These are phyloP conservation scores for Sphenostylis stenocarpa DNA, from an alignment of 306 rosid genomes.

Conservation along the genomic window DNA sequence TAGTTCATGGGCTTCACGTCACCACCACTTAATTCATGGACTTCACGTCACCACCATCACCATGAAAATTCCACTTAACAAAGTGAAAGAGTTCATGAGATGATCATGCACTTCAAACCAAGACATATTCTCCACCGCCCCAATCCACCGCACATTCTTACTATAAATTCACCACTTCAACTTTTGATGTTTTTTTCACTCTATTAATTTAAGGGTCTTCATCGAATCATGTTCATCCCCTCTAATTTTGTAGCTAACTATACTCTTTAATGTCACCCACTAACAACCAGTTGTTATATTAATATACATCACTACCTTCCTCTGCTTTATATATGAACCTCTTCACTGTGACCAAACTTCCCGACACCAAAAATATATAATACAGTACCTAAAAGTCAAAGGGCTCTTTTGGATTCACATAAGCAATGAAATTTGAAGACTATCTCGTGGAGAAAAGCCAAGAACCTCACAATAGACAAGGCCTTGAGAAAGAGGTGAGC, in stretches of 20 bases:
- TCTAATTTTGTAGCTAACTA: constrained; percentile 37
- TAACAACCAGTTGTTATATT: constrained; percentile 23
- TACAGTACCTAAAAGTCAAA: constrained; percentile 8
- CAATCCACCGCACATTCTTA: constrained; percentile 53
- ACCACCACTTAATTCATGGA: constrained; percentile 41
- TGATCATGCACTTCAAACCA: constrained; percentile 37
- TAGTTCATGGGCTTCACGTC: constrained; percentile 24
- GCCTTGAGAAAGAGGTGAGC: constrained; percentile 69
- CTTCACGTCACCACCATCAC: constrained; percentile 55
- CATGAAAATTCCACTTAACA: constrained; percentile 10
- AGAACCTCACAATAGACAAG: constrained; percentile 50
- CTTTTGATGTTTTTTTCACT: not conserved
- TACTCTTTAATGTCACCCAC: constrained; percentile 42
- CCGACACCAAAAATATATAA: not conserved
- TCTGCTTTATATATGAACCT: constrained; percentile 13
- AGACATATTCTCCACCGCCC: constrained; percentile 15
- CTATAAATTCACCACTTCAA: constrained; percentile 22
- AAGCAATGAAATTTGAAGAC: constrained; percentile 79
- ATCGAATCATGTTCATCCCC: constrained; percentile 10
- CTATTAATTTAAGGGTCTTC: constrained; percentile 12
- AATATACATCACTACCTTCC: not conserved
- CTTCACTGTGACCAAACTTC: constrained; percentile 17
- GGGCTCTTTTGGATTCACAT: constrained; percentile 5
- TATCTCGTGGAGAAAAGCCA: constrained; percentile 63
- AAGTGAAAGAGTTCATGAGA: constrained; percentile 45